Evolutionary conservation across 345 rosid species (phyloP), one percentile per base, ranked within the genome.

Genomic region (Theobroma cacao): DNA sequence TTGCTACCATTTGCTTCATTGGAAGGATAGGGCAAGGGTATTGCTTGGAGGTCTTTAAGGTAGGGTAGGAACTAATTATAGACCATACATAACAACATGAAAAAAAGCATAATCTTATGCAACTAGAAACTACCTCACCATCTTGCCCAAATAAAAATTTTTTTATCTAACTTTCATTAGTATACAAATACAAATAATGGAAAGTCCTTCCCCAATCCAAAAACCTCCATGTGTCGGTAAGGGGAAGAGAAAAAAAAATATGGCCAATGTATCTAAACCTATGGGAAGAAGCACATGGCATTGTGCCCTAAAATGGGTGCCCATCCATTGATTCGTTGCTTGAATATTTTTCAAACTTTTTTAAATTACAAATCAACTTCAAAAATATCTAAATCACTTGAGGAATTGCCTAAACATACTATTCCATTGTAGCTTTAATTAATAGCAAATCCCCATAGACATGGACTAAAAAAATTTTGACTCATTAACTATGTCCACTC

Each of bases 171-270:
- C n/a, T 4, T 59, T 28, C 34, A 50, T 50, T 50, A 50, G 36
- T 52, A 12, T 41, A 73, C 11, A 28, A 33, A 67, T 18, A 18
- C 5, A 12, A 73, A 22, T 14, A 28, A 26, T 40, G 50, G 56
- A 15, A 55, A 12, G 17, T 43, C 13, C 15, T 24, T 28, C 12
- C 2, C 63, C 63, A 41, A 5, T 58, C 63, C 30, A 8, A 10
- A 40, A 60, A 66, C 38, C 22, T 74, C 47, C 75, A 55, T 30
- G 83, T 85, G 89, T 82, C 81, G 82, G 86, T 66, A 71, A 75
- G 60, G 56, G 1, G 31, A 50, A n/a, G n/a, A n/a, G n/a, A n/a
- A n/a, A n/a, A 22, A 48, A 59, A 43, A 41, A 36, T 31, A 13
- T 72, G 73, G n/a, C 33, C 53, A 34, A 52, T 34, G 4, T 40